phyloP scores from a whole-genome alignment of 2,329 filamentous ascomycete genomes.

The Pseudogymnoascus pannorum region DNA sequence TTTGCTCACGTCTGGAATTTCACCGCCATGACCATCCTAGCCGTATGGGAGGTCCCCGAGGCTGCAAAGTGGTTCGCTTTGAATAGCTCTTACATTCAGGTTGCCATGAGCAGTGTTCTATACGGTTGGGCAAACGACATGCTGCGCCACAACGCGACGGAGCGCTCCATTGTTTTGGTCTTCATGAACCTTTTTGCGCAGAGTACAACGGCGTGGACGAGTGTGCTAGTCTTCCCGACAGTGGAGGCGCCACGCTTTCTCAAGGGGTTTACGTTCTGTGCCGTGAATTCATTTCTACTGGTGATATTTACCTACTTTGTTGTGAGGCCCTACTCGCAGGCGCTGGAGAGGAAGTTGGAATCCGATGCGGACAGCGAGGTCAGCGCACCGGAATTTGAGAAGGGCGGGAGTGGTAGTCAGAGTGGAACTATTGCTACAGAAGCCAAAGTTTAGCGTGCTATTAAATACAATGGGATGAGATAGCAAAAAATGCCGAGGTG shows the following conservation, averaged over 20 bases:
- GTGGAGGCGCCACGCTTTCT: conserved; percentile 37
- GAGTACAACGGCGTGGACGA: conserved; percentile 41
- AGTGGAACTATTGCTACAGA: not conserved
- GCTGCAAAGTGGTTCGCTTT: conserved; percentile 47
- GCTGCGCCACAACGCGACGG: conserved; percentile 32
- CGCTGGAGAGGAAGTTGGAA: not conserved
- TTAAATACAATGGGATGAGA: not conserved
- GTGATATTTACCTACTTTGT: conserved; percentile 21
- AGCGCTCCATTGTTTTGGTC: conserved; percentile 36
- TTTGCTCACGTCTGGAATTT: conserved; percentile 43
- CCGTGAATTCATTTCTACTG: conserved; percentile 28
- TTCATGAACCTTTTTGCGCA: conserved; percentile 38
- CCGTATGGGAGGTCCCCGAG: conserved; percentile 50
- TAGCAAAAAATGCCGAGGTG: not conserved
- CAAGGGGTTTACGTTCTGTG: conserved; percentile 32
- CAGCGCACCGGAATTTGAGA: not conserved
- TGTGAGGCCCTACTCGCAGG: conserved; percentile 13
- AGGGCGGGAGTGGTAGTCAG: not conserved
- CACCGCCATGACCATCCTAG: conserved; percentile 45
- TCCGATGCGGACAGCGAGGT: not conserved
- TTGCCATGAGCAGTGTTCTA: conserved; percentile 40
- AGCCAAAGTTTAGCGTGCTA: not conserved
- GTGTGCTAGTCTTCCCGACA: conserved; percentile 39
- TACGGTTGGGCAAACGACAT: conserved; percentile 42
- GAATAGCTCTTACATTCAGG: conserved; percentile 35